A percentile compares a stretch with the other conserved stretches of the same genome.
These are phyloP conservation scores for Spencermartinsiella ligniputridi DNA, from an alignment of 1,139 yeast species.

Conservation along the genomic window DNA sequence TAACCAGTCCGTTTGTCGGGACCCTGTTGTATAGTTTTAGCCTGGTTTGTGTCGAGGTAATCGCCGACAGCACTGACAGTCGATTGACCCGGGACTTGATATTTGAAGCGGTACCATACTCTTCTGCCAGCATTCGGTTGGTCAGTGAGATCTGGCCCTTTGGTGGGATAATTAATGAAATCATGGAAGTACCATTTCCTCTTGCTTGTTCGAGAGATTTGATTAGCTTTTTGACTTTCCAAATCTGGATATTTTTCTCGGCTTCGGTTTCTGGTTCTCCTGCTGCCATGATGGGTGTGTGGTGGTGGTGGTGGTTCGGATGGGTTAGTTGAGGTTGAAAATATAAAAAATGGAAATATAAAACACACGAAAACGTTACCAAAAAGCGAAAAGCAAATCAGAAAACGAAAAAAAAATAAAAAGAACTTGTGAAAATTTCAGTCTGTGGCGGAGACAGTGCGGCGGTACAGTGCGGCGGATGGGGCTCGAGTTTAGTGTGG, in stretches of 20 bases:
- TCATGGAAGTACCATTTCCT: constrained; percentile 99
- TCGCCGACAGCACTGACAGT: constrained; percentile 89
- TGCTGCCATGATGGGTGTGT: constrained; percentile 29
- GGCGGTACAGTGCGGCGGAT: too few relatives aligned
- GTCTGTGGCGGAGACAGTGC: neutral
- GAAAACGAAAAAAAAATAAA: neutral
- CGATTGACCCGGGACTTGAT: constrained; percentile 97
- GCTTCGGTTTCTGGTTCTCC: constrained; percentile 49
- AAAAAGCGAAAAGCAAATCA: neutral
- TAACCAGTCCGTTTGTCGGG: constrained; percentile 90
- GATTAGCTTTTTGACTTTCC: constrained; percentile 86
- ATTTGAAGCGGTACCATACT: constrained; percentile 97
- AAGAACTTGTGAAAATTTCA: neutral
- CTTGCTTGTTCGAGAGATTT: constrained; percentile 83
- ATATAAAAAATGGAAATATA: too few relatives aligned
- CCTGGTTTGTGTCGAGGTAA: constrained; percentile 96
- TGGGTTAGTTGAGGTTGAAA: too few relatives aligned
- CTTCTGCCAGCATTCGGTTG: constrained; percentile 93
- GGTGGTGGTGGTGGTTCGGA: too few relatives aligned
- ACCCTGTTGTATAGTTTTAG: constrained; percentile 83
- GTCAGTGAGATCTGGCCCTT: constrained; percentile 84
- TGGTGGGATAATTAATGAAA: constrained; percentile 89
- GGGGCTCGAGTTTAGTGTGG: too few relatives aligned
- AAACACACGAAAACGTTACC: too few relatives aligned
- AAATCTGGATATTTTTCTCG: constrained; percentile 94